A percentile compares a stretch with the other conserved stretches of the same genome.
These are phyloP conservation scores for Phlyctochytrium arcticum DNA, from an alignment of 192 early-diverging fungal genomes.

Conservation along the genomic window DNA sequence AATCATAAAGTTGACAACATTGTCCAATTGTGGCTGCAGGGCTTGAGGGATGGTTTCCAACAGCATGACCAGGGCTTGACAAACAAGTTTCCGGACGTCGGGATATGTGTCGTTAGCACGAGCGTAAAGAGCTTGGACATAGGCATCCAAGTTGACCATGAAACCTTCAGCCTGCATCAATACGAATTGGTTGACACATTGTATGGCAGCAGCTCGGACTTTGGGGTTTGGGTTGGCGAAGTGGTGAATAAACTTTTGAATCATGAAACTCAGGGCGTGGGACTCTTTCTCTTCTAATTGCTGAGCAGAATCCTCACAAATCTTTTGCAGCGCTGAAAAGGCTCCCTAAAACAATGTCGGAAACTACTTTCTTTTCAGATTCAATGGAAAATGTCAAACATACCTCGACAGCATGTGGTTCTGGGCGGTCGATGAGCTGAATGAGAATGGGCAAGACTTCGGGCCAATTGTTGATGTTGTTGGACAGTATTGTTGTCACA, in stretches of 20 bases:
- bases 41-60: conserved; percentile 82
- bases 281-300: conserved; percentile 76
- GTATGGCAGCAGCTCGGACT: conserved; percentile 78
- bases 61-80: conserved; percentile 89
- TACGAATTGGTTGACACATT: conserved; percentile 85
- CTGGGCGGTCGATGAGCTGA: conserved; percentile 66
- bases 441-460: conserved; percentile 76
- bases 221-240: conserved; percentile 71
- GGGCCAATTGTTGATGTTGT: conserved; percentile 74
- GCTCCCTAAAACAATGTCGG: conserved; percentile 52
- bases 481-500: conserved; percentile 79
- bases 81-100: conserved; percentile 87
- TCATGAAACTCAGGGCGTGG: conserved; percentile 76
- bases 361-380: not conserved
- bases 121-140: conserved; percentile 74
- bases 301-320: conserved; percentile 90
- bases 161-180: conserved; percentile 67
- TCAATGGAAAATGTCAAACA: too few species aligned
- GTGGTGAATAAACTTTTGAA: conserved; percentile 83
- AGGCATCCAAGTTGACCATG: conserved; percentile 63
- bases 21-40: conserved; percentile 80
- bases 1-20: conserved; percentile 94
- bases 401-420: conserved; percentile 76
- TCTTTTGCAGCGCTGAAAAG: conserved; percentile 84
- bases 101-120: conserved; percentile 77